Evolutionary conservation across 2,329 filamentous ascomycete genomes (phyloP), one percentile per base, ranked within the genome.

Genomic region (Tolypocladium endophyticum): DNA sequence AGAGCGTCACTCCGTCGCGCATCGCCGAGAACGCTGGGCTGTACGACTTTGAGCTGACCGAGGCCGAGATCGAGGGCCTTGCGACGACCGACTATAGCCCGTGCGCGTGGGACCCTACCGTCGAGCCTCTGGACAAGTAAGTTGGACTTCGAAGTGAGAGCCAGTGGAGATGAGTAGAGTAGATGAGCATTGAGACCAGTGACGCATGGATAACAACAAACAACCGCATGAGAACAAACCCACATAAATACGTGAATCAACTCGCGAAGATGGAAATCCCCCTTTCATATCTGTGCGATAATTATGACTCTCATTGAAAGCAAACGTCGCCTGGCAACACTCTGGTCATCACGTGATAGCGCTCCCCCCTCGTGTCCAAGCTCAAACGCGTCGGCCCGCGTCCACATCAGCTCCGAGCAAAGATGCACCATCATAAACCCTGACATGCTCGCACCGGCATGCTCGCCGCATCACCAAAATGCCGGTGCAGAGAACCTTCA

Each of bases 1-100:
- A 92, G 80, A 90, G 86, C 61, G 87, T 87, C 56, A 87, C 83
- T 5, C 80, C 84, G 0, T 82, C 79, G 36, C 79, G 88, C 16
- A 90, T 92, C 63, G 75, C 77, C 61, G 81, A 85, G 69, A 92
- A 92, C 66, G 72, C 79, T 0, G 73, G 73, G 3, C 61, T 85
- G 16, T 85, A 76, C 66, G 79, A 82, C 65, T 85, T 85, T 68
- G 77, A 83, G 67, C 66, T 85, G 60, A 76, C 76, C 0, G 71
- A 74, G n/a, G 79, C 79, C 53, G 82, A 85, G 61, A 74, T 84
- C 60, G 73, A 75, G 58, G 73, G 70, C 54, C 63, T 85, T 30
- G 75, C 79, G 60, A 81, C 79, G 0, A 71, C 71, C 2, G 78
- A 81, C 60, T 85, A 85, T 62, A 72, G 74, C n/a, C 79, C 79